A percentile compares a stretch with the other conserved stretches of the same genome.
Conservation (phyloP, 169 alveolate genomes). For the Besnoitia besnoiti region DNA sequence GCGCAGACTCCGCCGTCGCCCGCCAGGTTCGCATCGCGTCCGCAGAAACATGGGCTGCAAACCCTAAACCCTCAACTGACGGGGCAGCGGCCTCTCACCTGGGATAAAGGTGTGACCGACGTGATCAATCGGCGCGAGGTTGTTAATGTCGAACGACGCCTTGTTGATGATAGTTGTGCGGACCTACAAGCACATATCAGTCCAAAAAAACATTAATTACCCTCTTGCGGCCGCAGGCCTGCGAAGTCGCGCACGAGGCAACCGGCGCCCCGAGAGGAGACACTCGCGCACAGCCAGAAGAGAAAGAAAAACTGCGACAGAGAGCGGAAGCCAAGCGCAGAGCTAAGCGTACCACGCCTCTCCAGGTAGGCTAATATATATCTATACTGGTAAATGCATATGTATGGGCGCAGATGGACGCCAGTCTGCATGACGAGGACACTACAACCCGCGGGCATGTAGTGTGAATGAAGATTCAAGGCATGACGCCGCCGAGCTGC, state of each 20-base stretch:
- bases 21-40: too few relatives aligned
- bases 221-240: slow-evolving; percentile 74
- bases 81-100: too few relatives aligned
- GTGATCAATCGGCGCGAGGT: slow-evolving; percentile 80
- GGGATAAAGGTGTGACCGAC: slow-evolving; percentile 87
- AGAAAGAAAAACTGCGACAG: neutral
- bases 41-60: too few relatives aligned
- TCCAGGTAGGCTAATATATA: too few relatives aligned
- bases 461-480: neutral
- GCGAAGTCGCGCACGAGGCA: slow-evolving; percentile 71
- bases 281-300: too few relatives aligned
- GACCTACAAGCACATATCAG: slow-evolving; percentile 48
- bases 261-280: too few relatives aligned
- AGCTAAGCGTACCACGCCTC: neutral
- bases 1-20: too few relatives aligned
- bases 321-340: neutral
- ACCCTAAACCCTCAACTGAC: too few relatives aligned
- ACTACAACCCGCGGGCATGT: too few relatives aligned
- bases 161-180: slow-evolving; percentile 76
- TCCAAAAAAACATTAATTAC: slow-evolving; percentile 41
- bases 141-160: slow-evolving; percentile 85
- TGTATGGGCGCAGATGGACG: neutral
- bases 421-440: too few relatives aligned
- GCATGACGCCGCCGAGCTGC: neutral
- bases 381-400: too few relatives aligned